Evolutionary conservation across 164 flowering plant genomes (phyloP), one percentile per base, ranked within the genome.

Genomic region (Magnolia sinica): DNA sequence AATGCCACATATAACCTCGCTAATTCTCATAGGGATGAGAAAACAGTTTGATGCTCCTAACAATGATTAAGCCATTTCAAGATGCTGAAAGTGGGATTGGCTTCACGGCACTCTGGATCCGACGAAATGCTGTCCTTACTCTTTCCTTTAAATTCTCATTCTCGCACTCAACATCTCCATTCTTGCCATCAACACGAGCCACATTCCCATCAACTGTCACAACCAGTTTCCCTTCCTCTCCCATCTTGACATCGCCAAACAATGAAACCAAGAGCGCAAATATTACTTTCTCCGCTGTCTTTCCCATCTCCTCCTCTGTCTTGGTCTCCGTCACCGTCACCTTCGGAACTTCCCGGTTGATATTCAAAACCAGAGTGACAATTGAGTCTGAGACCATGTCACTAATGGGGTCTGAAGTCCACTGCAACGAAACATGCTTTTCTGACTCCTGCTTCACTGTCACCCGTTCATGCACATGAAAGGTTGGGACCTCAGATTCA

Each of bases 361-460:
- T 90, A 75, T 94, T 92, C 29, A 94, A 72, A 72, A 96, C 85
- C 79, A 94, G 76, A 73, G 98, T 97, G 61, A 96, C 90, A 75
- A 94, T 70, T 0, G 99, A 96, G 68, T 96, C 98, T 1, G 96
- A 91, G 4, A 96, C 97, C 99, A 96, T 96, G 78, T 96, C 99
- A 72, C 97, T 91, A 13, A 94, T 87, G 2, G 98, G 99, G 74
- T 96, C 96, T n/a, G 98, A 88, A 20, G 81, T 52, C 99, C 99
- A 96, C 73, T 87, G 93, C 73, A 96, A 68, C 1, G 98, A 94
- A 9, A 96, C 63, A 69, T 92, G 93, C 77, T 88, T 89, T 50
- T 92, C 95, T 1, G 97, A 86, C 50, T 96, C 99, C 77, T 91
- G 96, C 87, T 89, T 96, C 81, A 96, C 86, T 0, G 94, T 89